Evolutionary conservation across 2,329 filamentous ascomycete genomes (phyloP).

Genomic region (Akanthomyces lecanii): DNA sequence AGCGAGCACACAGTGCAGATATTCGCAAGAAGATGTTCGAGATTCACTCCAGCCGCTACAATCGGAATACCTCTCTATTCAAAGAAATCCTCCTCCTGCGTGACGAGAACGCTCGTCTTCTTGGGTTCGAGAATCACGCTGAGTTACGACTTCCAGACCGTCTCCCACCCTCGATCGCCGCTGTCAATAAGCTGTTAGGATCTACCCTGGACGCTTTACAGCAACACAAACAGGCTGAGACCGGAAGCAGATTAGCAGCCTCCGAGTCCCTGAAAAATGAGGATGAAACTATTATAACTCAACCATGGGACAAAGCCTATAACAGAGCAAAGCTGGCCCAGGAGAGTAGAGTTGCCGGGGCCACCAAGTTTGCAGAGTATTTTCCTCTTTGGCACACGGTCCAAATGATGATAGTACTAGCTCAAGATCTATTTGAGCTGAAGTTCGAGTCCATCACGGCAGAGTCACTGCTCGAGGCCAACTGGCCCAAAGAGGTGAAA

Average conservation of each 20-base stretch:
- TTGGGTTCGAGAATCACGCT: not conserved
- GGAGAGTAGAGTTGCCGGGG: not conserved
- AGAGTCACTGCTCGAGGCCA: not conserved
- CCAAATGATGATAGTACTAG: not conserved
- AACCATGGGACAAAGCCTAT: not conserved
- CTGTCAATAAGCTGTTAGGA: not conserved
- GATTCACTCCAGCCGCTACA: not conserved
- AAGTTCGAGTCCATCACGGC: not conserved
- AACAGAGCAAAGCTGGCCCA: not conserved
- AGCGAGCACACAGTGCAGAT: not conserved
- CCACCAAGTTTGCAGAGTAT: constrained; percentile 1
- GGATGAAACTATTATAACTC: not conserved
- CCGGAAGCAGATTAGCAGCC: not conserved
- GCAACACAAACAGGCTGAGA: not conserved
- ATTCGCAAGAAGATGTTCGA: not conserved
- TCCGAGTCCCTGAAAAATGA: not conserved
- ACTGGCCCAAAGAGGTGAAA: not conserved
- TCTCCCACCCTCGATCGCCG: not conserved
- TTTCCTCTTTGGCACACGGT: not conserved
- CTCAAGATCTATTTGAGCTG: constrained; percentile 1
- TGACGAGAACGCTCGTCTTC: constrained; percentile 1
- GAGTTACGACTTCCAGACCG: not conserved
- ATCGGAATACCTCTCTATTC: not conserved
- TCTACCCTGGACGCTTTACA: not conserved
- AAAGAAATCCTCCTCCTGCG: not conserved